Conservation (phyloP, 805 yeast species). For the Suhomyces emberorum region DNA sequence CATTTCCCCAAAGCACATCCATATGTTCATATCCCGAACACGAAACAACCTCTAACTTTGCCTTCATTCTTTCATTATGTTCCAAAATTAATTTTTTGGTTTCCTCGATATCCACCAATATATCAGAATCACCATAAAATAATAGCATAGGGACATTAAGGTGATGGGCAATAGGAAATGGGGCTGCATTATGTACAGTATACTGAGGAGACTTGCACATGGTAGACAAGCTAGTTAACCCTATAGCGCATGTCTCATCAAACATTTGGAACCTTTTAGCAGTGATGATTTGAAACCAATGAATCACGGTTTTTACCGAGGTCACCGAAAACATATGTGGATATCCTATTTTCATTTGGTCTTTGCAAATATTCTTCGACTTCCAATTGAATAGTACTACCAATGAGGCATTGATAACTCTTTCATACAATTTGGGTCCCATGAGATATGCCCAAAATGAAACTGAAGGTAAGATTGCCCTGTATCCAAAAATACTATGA, state of each 20-base stretch:
- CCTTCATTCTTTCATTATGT: constrained; percentile 21
- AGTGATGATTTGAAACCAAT: constrained; percentile 32
- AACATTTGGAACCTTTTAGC: constrained; percentile 31
- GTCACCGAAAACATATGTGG: constrained; percentile 30
- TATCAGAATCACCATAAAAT: constrained; percentile 28
- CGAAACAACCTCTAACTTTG: constrained; percentile 16
- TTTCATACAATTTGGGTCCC: constrained; percentile 20
- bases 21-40: constrained; percentile 30
- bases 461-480: constrained; percentile 29
- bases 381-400: constrained; percentile 27
- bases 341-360: constrained; percentile 27
- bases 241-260: constrained; percentile 25
- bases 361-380: constrained; percentile 17
- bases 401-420: constrained; percentile 23
- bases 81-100: constrained; percentile 21
- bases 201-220: constrained; percentile 14
- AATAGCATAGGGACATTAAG: constrained; percentile 26
- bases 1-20: constrained; percentile 30
- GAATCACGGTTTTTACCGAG: constrained; percentile 26
- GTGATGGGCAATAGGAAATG: constrained; percentile 29
- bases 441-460: constrained; percentile 25
- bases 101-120: constrained; percentile 26
- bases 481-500: constrained; percentile 23
- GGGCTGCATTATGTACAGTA: constrained; percentile 20
- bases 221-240: constrained; percentile 20